Conservation (phyloP, 768 basidiomycete genomes). For the Suillus hirtellus region DNA sequence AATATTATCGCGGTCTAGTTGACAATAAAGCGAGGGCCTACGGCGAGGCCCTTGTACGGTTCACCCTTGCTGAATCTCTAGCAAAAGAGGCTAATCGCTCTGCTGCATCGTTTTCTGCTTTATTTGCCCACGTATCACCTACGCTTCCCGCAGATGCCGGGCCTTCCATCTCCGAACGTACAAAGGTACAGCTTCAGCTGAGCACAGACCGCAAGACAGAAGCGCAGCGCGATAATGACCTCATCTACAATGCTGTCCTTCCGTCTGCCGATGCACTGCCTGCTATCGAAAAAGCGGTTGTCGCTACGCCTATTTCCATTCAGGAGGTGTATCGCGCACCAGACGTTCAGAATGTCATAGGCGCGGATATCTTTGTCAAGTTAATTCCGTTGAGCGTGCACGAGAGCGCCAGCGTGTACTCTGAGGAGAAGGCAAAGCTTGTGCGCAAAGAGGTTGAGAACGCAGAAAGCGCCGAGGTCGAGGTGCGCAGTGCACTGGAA, state of each 20-base stretch:
- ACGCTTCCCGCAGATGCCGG: constrained; percentile 88
- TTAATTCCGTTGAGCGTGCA: constrained; percentile 93
- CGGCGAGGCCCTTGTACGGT: constrained; percentile 83
- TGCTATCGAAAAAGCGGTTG: constrained; percentile 74
- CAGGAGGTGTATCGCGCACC: constrained; percentile 91
- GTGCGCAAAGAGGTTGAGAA: constrained; percentile 88
- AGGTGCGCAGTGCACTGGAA: constrained; percentile 77
- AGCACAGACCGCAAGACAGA: constrained; percentile 75
- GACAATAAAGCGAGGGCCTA: constrained; percentile 78
- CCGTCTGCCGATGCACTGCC: constrained; percentile 80
- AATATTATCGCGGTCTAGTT: constrained; percentile 82
- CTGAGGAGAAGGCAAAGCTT: constrained; percentile 97
- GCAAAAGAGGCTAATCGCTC: constrained; percentile 83
- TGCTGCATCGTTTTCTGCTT: constrained; percentile 65
- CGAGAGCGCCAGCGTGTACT: constrained; percentile 94
- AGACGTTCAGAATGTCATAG: constrained; percentile 94
- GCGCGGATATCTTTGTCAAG: constrained; percentile 83
- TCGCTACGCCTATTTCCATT: constrained; percentile 86
- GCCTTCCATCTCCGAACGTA: constrained; percentile 74
- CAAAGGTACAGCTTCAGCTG: constrained; percentile 78
- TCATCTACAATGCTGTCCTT: constrained; percentile 93
- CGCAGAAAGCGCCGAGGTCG: constrained; percentile 80
- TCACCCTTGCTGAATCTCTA: constrained; percentile 70
- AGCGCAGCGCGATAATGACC: constrained; percentile 88
- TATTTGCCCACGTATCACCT: constrained; percentile 74